phyloP scores from a whole-genome alignment of 169 alveolate species.

The Plasmodium billcollinsi region DNA sequence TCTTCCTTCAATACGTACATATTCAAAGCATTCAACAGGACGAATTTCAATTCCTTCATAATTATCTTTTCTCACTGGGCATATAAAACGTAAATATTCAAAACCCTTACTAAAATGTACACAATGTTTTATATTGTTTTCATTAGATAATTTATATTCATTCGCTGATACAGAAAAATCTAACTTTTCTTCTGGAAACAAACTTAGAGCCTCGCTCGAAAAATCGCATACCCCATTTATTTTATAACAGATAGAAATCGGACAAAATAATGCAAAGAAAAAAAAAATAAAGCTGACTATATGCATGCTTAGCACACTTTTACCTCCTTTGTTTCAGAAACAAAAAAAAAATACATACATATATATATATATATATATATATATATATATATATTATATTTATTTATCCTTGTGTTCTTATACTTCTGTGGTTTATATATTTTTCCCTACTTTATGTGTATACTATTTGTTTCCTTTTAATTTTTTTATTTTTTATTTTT shows the following conservation, averaged over 20 bases:
- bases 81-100: constrained; percentile 38
- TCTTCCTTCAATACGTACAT: constrained; percentile 24
- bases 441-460: too few species aligned
- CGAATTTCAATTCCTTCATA: constrained; percentile 42
- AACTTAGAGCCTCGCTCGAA: constrained; percentile 1
- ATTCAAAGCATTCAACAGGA: constrained; percentile 32
- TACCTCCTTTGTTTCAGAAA: too few species aligned
- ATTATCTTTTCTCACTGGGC: constrained; percentile 20
- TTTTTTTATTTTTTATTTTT: too few species aligned
- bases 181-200: background rate
- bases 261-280: background rate
- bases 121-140: constrained; percentile 13
- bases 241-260: background rate
- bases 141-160: background rate
- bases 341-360: too few species aligned
- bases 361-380: too few species aligned
- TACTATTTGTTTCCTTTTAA: too few species aligned
- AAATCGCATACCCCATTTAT: constrained; percentile 27
- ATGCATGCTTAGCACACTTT: too few species aligned
- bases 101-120: constrained; percentile 51
- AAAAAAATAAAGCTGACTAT: background rate
- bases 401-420: too few species aligned
- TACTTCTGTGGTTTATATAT: too few species aligned
- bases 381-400: too few species aligned
- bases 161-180: too few species aligned